These are phyloP conservation scores for Thermomucor indicae-seudaticae DNA, from an alignment of 371 early-diverging fungal species.

Conservation along the genomic window DNA sequence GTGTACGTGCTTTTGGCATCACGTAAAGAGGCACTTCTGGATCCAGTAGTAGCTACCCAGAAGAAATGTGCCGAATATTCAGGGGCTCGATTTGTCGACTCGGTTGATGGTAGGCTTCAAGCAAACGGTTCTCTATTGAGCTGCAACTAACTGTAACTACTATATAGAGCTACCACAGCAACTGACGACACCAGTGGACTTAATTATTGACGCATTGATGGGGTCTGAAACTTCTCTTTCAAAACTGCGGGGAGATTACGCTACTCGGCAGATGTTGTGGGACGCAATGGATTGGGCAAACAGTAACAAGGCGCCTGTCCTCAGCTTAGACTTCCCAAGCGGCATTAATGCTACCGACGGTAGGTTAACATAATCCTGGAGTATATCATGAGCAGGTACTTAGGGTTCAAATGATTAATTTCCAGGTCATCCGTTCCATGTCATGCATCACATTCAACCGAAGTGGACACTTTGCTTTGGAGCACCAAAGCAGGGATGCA, in stretches of 20 bases:
- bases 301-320: constrained; percentile 62
- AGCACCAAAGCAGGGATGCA: constrained; percentile 66
- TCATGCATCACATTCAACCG: constrained; percentile 45
- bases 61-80: constrained; percentile 26
- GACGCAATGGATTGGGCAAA: constrained; percentile 78
- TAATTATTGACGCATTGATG: constrained; percentile 75
- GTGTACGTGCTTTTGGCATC: constrained; percentile 59
- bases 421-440: constrained; percentile 23
- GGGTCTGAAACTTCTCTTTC: constrained; percentile 55
- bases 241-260: constrained; percentile 49
- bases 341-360: constrained; percentile 61
- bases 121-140: no score
- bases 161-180: constrained; percentile 49
- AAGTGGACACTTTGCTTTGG: constrained; percentile 81
- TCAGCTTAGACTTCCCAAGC: constrained; percentile 74
- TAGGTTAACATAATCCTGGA: constrained; percentile 6
- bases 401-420: background rate
- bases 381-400: background rate
- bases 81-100: constrained; percentile 23
- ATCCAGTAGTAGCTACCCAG: constrained; percentile 13
- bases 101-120: constrained; percentile 26
- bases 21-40: constrained; percentile 26
- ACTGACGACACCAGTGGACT: constrained; percentile 63
- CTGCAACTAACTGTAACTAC: background rate
- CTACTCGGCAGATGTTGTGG: constrained; percentile 39